Base-by-base conservation (phyloP, 2,329 filamentous ascomycete genomes). In the Neobulgaria alba region DNA sequence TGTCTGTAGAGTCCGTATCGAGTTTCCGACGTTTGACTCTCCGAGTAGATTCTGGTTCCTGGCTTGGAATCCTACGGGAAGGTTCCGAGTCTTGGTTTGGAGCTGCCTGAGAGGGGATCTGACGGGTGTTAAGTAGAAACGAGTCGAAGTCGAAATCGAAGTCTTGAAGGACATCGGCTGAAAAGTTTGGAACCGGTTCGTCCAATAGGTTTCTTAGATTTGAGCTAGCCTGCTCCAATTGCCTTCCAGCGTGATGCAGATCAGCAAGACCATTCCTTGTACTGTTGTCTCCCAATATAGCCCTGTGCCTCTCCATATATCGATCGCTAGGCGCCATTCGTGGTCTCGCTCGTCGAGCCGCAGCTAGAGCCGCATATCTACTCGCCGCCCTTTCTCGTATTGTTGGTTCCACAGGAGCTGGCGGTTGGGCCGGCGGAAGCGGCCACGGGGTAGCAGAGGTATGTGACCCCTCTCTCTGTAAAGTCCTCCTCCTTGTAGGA, bases 1-100 rank as follows among this genome's bases (percentile, higher is more conserved):
- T 59, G 5, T 68, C 62, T 26, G 23, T 12, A 7, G 7, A 7
- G 47, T 84, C 80, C 1, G 74, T 69, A 52, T 85, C 82, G 29
- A 87, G 61, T 59, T 85, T 87, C 47, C 82, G 73, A 33, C 83
- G 75, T 61, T 88, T 88, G 36, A 64, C 64, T 42, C 74, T 68
- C 41, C 77, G 72, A 50, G 59, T 67, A n/a, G n/a, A n/a, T n/a
- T n/a, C n/a, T n/a, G n/a, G n/a, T n/a, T n/a, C n/a, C n/a, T n/a
- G n/a, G n/a, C n/a, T n/a, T n/a, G n/a, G n/a, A n/a, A n/a, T n/a
- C n/a, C n/a, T n/a, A n/a, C n/a, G n/a, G n/a, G n/a, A n/a, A n/a
- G n/a, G n/a, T n/a, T n/a, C n/a, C n/a, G n/a, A n/a, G n/a, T n/a
- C n/a, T n/a, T n/a, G n/a, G n/a, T n/a, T n/a, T n/a, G n/a, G n/a